phyloP scores from a whole-genome alignment of 768 basidiomycete species.

The Boletales sp. region DNA sequence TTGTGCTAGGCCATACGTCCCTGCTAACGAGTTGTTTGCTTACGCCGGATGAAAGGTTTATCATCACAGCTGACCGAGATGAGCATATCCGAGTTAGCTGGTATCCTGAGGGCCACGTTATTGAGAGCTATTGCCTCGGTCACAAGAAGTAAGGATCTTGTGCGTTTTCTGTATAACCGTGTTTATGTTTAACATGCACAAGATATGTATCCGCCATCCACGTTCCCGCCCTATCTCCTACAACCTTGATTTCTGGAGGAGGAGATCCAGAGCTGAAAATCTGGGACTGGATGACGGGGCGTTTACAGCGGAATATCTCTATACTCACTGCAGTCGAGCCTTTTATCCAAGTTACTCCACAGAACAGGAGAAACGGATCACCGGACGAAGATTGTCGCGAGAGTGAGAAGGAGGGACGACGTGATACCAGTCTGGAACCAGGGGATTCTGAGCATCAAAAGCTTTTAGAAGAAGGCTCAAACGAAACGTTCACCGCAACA shows the following conservation, averaged over 20 bases:
- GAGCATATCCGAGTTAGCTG: slow-evolving; percentile 92
- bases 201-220: slow-evolving; percentile 86
- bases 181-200: slow-evolving; percentile 1
- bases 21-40: slow-evolving; percentile 74
- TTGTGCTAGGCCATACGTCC: slow-evolving; percentile 86
- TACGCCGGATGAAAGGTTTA: slow-evolving; percentile 60
- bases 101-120: slow-evolving; percentile 81
- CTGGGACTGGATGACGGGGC: slow-evolving; percentile 78
- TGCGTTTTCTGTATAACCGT: neutral
- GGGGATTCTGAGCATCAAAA: slow-evolving; percentile 8
- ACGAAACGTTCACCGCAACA: slow-evolving; percentile 22
- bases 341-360: slow-evolving; percentile 38
- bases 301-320: slow-evolving; percentile 46
- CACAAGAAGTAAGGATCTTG: slow-evolving; percentile 61
- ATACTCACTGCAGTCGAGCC: slow-evolving; percentile 48
- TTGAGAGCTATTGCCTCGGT: slow-evolving; percentile 86
- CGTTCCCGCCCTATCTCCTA: slow-evolving; percentile 46
- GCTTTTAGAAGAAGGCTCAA: slow-evolving; percentile 5
- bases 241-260: slow-evolving; percentile 76
- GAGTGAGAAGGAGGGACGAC: slow-evolving; percentile 23
- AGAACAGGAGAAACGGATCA: slow-evolving; percentile 26
- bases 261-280: slow-evolving; percentile 75
- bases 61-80: slow-evolving; percentile 91
- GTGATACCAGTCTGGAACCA: slow-evolving; percentile 18
- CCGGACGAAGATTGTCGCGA: slow-evolving; percentile 23